These are phyloP conservation scores for Magnaporthales sp. DNA, from an alignment of 2,329 filamentous ascomycete species.

Conservation along the genomic window DNA sequence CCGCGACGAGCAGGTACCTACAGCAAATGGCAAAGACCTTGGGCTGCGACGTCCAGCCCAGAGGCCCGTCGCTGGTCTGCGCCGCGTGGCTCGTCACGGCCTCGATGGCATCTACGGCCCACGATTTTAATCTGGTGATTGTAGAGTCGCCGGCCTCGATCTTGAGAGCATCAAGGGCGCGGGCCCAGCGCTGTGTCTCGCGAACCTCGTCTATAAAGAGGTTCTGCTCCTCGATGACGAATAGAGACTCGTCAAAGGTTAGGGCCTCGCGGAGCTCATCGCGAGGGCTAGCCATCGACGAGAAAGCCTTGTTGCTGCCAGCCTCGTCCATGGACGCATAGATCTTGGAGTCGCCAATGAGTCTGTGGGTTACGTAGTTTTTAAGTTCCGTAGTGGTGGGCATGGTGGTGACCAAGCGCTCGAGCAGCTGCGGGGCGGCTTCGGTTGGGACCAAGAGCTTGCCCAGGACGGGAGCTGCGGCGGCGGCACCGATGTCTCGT, in stretches of 20 bases:
- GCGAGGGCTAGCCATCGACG: slow-evolving; percentile 17
- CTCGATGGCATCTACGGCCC: slow-evolving; percentile 42
- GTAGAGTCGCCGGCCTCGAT: slow-evolving; percentile 13
- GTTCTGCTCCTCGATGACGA: slow-evolving; percentile 87
- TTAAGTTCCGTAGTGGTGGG: slow-evolving; percentile 25
- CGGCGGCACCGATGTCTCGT: slow-evolving; percentile 52
- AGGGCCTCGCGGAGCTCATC: slow-evolving; percentile 35
- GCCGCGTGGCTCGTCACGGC: slow-evolving; percentile 24
- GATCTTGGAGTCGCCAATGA: slow-evolving; percentile 22
- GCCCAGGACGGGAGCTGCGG: slow-evolving; percentile 37
- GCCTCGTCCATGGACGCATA: background rate
- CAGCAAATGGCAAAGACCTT: slow-evolving; percentile 56
- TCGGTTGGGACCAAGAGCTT: slow-evolving; percentile 34
- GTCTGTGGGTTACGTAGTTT: slow-evolving; percentile 29
- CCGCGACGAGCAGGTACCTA: slow-evolving; percentile 31
- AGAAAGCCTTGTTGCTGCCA: too few relatives aligned
- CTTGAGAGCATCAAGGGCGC: slow-evolving; percentile 29
- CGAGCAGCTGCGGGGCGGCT: slow-evolving; percentile 34
- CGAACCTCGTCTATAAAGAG: slow-evolving; percentile 79
- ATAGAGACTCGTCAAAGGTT: slow-evolving; percentile 59
- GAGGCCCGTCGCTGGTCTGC: slow-evolving; percentile 44
- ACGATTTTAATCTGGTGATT: slow-evolving; percentile 23
- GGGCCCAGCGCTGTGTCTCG: slow-evolving; percentile 63
- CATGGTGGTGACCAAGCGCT: slow-evolving; percentile 30
- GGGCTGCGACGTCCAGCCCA: slow-evolving; percentile 65